Evolutionary conservation across 2,329 filamentous ascomycete species (phyloP), one percentile per base, ranked within the genome.

Genomic region (Neopestalotiopsis sp.): DNA sequence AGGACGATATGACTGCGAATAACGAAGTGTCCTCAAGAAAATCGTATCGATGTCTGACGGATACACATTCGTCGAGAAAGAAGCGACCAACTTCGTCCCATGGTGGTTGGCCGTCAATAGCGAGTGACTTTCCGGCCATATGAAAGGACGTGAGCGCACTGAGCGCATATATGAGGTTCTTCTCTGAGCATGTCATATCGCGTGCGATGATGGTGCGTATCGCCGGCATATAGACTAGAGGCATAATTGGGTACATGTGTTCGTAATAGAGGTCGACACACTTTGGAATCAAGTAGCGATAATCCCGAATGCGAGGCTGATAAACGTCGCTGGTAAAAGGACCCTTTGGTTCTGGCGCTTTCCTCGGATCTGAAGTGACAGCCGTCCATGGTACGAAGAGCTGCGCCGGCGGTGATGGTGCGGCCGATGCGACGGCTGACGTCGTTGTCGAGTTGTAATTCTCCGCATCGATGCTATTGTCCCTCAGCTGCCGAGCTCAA

Each of bases 191-290:
- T 34, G 78, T 74, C 69, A 83, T 76, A 17, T 77, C 75, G 12
- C 79, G 82, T 78, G 71, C 79, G 75, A 79, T 86, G 75, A 88
- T 86, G 72, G 81, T 82, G 60, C 84, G 81, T 60, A 89, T 81
- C 9, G 82, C 82, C 59, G 89, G 86, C 75, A 88, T 88, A 67
- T 90, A 86, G 7, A 91, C 78, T 4, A 91, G 83, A 0, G 89
- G 89, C 81, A 90, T 88, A 66, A 88, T 88, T n/a, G 88, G 88
- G 72, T 91, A 91, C 66, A 91, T 84, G 75, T 90, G 84, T 72
- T 84, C 81, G 78, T 90, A 88, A 79, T 88, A 91, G 71, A 88
- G 87, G 59, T 90, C 88, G 69, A 90, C 81, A 75, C 88, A 90
- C 78, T 75, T 87, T 76, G 80, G 89, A 71, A 80, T 84, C 75